Evolutionary conservation across 1,284 basidiomycete genomes (phyloP).

Genomic region (Peniophora sp.): DNA sequence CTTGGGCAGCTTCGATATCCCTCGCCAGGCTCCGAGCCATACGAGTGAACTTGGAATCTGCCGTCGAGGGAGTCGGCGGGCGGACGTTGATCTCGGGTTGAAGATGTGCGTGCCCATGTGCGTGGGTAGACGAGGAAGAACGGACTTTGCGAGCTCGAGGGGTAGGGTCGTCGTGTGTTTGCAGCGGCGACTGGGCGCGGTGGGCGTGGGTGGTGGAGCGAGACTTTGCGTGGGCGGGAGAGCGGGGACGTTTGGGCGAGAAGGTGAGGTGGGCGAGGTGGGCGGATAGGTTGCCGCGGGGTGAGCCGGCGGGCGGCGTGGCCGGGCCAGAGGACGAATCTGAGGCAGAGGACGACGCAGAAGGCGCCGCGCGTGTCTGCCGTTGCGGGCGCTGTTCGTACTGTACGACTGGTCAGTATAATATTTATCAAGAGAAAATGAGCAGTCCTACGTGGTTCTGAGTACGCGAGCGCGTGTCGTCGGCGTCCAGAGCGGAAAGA

Average conservation of each 20-base stretch:
- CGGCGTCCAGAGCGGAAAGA: conserved; percentile 45
- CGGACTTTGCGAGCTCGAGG: conserved; percentile 11
- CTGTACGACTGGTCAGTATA: neutral
- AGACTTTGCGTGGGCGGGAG: conserved; percentile 11
- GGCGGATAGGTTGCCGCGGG: conserved; percentile 56
- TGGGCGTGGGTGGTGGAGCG: neutral
- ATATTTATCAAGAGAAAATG: conserved; percentile 1
- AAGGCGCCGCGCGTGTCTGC: conserved; percentile 33
- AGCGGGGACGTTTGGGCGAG: conserved; percentile 62
- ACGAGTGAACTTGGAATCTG: conserved; percentile 46
- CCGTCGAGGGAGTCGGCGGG: conserved; percentile 47
- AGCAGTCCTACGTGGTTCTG: conserved; percentile 29
- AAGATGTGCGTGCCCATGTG: conserved; percentile 15
- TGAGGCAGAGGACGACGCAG: conserved; percentile 30
- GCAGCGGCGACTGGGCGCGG: neutral
- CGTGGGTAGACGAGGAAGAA: conserved; percentile 8
- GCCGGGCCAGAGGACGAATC: conserved; percentile 35
- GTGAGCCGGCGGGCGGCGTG: conserved; percentile 19
- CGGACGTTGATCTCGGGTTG: conserved; percentile 45
- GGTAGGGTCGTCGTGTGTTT: conserved; percentile 10
- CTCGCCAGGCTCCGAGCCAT: conserved; percentile 46
- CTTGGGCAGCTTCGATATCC: conserved; percentile 42
- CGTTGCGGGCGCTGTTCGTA: conserved; percentile 15
- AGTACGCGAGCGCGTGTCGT: conserved; percentile 36
- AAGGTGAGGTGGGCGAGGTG: conserved; percentile 57